phyloP scores from a whole-genome alignment of 164 flowering plant species.

The Echeveria elegans region DNA sequence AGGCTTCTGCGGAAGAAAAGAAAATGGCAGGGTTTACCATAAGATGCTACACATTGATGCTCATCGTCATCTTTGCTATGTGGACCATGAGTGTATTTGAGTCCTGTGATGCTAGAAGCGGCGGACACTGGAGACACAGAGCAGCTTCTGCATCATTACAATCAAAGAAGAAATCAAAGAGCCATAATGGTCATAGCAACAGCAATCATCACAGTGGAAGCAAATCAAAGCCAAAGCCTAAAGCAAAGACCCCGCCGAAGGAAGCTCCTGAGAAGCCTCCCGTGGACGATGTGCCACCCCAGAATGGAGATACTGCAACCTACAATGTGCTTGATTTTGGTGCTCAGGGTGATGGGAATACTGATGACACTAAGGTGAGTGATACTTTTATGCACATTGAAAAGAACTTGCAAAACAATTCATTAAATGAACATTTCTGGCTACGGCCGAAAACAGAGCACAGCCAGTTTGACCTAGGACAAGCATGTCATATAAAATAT shows the following conservation, averaged over 20 bases:
- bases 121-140: slow-evolving; percentile 66
- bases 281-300: slow-evolving; percentile 13
- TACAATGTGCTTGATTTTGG: slow-evolving; percentile 71
- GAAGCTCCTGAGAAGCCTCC: slow-evolving; percentile 19
- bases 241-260: slow-evolving; percentile 21
- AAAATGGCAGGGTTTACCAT: slow-evolving; percentile 33
- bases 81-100: slow-evolving; percentile 46
- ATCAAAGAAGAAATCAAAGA: slow-evolving; percentile 58
- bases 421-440: neutral
- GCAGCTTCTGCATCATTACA: slow-evolving; percentile 29
- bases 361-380: slow-evolving; percentile 84
- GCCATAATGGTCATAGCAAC: slow-evolving; percentile 17
- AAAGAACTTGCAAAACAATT: neutral
- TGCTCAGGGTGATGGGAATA: slow-evolving; percentile 79
- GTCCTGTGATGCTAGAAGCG: slow-evolving; percentile 66
- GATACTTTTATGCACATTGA: neutral
- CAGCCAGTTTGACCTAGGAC: neutral
- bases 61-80: slow-evolving; percentile 38
- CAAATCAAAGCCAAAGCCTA: slow-evolving; percentile 21
- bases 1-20: neutral
- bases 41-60: slow-evolving; percentile 40
- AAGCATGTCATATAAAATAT: neutral
- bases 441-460: neutral
- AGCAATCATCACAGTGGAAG: slow-evolving; percentile 18
- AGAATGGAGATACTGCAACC: slow-evolving; percentile 11